Base-by-base conservation (phyloP, 495 filamentous ascomycete species). In the Trichoderma virens region DNA sequence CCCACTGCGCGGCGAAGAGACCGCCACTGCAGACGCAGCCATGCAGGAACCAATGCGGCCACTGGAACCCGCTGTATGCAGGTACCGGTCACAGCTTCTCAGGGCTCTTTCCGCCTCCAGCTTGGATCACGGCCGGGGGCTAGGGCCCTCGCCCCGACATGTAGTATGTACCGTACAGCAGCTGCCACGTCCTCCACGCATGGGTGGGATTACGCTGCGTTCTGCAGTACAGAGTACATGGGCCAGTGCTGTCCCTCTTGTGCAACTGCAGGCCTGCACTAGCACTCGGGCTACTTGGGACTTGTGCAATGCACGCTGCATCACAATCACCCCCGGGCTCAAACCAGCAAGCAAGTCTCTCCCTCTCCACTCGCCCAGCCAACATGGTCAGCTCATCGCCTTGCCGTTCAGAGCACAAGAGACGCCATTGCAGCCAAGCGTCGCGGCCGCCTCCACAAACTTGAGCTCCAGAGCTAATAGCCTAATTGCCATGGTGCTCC, bases 41-140 rank as follows among this genome's bases (percentile, higher is more conserved):
- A 56, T 56, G 51, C 51, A 56, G 51, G 51, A 56, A 56, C 51
- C 51, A 56, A 56, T 56, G 51, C 51, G 27, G 51, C 51, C 51
- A 56, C 23, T 30, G 51, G 51, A 56, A 23, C 51, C 51, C 23
- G 27, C 45, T 13, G 51, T 56, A 56, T 56, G 51, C 51, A 56
- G 51, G 51, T 56, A 56, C 51, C 51, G 51, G 8, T 16, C 51
- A 56, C 51, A 56, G 23, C 51, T 56, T 18, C 25, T 30, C 51
- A 56, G 51, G 51, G 51, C 51, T 56, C 51, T 7, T 56, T 56
- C 51, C 51, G 51, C 27, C 51, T 56, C 51, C 51, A 23, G 9
- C 51, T 30, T 27, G 51, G 23, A 27, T 3, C 20, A 28, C 9
- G 51, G 23, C 23, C 51, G 18, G 41, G 13, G 3, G 5, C 16